Percentiles rank a stretch among this genome's conserved stretches.
These are phyloP conservation scores for Arachnopeziza araneosa DNA, from an alignment of 2,329 filamentous ascomycete genomes.

Conservation along the genomic window DNA sequence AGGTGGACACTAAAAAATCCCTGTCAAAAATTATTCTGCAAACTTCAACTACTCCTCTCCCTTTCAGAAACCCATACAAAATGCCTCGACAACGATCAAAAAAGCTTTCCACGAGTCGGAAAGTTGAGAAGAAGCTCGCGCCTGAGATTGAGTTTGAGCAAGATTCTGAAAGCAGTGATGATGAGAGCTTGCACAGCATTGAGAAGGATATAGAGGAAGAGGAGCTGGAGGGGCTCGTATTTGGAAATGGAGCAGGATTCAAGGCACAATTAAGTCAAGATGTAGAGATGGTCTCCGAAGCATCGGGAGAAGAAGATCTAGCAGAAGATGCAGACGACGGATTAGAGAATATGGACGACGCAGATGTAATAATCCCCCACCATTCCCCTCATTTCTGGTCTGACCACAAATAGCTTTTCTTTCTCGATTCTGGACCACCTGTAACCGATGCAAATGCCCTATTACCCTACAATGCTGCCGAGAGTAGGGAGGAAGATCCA, in stretches of 20 bases:
- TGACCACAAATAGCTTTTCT: slow-evolving; percentile 30
- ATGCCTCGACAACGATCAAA: slow-evolving; percentile 29
- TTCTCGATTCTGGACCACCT: slow-evolving; percentile 33
- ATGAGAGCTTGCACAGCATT: slow-evolving; percentile 30
- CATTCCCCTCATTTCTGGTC: neutral
- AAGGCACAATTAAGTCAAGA: slow-evolving; percentile 61
- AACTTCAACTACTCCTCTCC: neutral
- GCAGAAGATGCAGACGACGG: slow-evolving; percentile 19
- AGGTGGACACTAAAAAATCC: neutral
- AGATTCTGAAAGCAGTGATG: slow-evolving; percentile 13
- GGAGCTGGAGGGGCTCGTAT: slow-evolving; percentile 80
- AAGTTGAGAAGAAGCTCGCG: slow-evolving; percentile 6
- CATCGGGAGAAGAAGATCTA: slow-evolving; percentile 9
- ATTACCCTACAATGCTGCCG: slow-evolving; percentile 12
- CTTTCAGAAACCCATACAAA: slow-evolving; percentile 2
- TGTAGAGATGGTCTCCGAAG: slow-evolving; percentile 33
- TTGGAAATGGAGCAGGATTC: slow-evolving; percentile 83
- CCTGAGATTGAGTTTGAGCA: slow-evolving; percentile 2
- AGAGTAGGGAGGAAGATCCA: slow-evolving; percentile 37
- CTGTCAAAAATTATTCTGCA: neutral
- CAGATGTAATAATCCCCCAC: slow-evolving; percentile 41
- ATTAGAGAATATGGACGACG: slow-evolving; percentile 66
- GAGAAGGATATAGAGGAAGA: slow-evolving; percentile 80
- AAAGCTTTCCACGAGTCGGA: slow-evolving; percentile 19
- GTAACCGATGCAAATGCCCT: slow-evolving; percentile 18